A percentile compares a stretch with the other conserved stretches of the same genome.
Conservation (phyloP, 177 flowering plant genomes). For the Viscum album region DNA sequence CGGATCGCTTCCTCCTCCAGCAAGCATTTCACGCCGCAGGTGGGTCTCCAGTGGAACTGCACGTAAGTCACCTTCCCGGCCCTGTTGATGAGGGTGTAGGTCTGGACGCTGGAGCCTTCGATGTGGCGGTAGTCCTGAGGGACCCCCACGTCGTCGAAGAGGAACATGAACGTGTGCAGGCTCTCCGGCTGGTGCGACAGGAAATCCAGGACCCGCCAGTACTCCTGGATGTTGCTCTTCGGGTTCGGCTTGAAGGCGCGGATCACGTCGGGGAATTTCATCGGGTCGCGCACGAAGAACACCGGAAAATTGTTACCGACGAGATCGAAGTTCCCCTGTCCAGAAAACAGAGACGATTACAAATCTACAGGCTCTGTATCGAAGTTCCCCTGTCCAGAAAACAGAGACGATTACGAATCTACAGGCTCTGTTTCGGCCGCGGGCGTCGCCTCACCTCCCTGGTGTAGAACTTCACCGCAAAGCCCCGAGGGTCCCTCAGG, state of each 20-base stretch:
- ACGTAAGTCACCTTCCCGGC: conserved; percentile 73
- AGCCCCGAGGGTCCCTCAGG: not conserved
- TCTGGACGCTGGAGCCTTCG: conserved; percentile 85
- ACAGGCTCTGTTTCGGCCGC: too few relatives aligned
- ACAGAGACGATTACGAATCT: too few relatives aligned
- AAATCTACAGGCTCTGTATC: too few relatives aligned
- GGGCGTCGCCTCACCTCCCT: too few relatives aligned
- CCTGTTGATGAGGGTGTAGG: conserved; percentile 66
- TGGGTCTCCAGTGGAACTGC: conserved; percentile 94
- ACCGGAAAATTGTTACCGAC: conserved; percentile 97
- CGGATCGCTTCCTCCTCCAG: conserved; percentile 67
- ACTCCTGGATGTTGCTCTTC: conserved; percentile 85
- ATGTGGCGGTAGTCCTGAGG: conserved; percentile 87
- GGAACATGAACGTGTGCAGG: conserved; percentile 70
- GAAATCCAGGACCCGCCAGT: conserved; percentile 87
- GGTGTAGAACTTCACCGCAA: not conserved
- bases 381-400: too few relatives aligned
- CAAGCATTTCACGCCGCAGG: conserved; percentile 78
- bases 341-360: not conserved
- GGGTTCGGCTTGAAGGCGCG: conserved; percentile 91
- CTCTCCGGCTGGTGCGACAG: conserved; percentile 92
- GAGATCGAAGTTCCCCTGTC: conserved; percentile 62
- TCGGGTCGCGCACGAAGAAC: conserved; percentile 82
- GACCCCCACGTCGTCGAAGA: conserved; percentile 79
- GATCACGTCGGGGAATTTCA: conserved; percentile 87